A percentile compares a stretch with the other conserved stretches of the same genome.
phyloP scores from a whole-genome alignment of 2,329 filamentous ascomycete genomes.

The Ceratocystis albifundus region DNA sequence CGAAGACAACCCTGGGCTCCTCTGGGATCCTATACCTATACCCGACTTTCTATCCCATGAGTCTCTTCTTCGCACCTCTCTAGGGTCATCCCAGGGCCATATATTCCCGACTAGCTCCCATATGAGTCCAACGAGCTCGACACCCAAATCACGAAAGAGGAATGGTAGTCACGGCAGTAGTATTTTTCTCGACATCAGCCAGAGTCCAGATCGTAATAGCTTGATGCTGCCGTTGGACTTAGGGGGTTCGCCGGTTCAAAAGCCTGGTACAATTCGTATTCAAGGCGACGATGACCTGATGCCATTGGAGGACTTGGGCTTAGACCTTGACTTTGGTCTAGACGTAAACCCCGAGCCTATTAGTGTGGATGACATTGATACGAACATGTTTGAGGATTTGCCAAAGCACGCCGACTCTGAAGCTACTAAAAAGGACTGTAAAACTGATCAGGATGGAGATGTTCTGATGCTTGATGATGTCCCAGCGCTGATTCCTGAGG shows the following conservation, averaged over 20 bases:
- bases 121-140: slow-evolving; percentile 20
- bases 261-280: slow-evolving; percentile 14
- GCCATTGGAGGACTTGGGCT: slow-evolving; percentile 24
- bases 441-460: slow-evolving; percentile 23
- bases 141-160: neutral
- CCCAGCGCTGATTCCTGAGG: slow-evolving; percentile 32
- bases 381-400: slow-evolving; percentile 9
- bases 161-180: slow-evolving; percentile 12
- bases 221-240: slow-evolving; percentile 10
- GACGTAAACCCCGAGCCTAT: slow-evolving; percentile 1
- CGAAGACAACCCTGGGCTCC: slow-evolving; percentile 70
- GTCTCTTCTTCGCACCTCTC: slow-evolving; percentile 16
- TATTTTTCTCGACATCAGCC: slow-evolving; percentile 19
- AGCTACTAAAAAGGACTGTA: neutral
- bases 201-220: slow-evolving; percentile 20
- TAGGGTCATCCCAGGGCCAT: neutral
- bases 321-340: slow-evolving; percentile 22
- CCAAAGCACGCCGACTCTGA: neutral
- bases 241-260: slow-evolving; percentile 5
- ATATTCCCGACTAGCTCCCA: slow-evolving; percentile 16
- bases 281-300: slow-evolving; percentile 23
- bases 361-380: slow-evolving; percentile 4
- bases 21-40: slow-evolving; percentile 49
- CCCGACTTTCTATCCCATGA: slow-evolving; percentile 37
- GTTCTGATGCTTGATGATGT: slow-evolving; percentile 28